Percentiles rank a stretch among this genome's conserved stretches.
phyloP scores from a whole-genome alignment of 148 eudicot species.

The Silene conica region DNA sequence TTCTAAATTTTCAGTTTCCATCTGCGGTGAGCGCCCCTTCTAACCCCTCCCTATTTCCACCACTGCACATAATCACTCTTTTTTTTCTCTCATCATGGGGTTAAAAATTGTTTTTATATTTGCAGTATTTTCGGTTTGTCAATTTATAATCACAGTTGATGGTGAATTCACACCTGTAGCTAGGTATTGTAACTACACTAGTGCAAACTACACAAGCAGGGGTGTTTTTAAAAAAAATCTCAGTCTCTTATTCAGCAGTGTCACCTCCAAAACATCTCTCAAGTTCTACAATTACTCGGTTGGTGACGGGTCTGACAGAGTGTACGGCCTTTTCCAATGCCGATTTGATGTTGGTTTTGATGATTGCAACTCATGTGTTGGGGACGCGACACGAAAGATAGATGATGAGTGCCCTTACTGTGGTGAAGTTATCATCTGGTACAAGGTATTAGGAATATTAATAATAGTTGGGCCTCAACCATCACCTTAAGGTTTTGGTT shows the following conservation, averaged over 20 bases:
- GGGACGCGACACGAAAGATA: background rate
- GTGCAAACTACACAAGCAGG: background rate
- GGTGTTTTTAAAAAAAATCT: constrained; percentile 13
- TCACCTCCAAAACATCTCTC: constrained; percentile 9
- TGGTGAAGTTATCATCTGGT: constrained; percentile 13
- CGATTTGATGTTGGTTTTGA: constrained; percentile 5
- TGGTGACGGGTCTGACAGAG: constrained; percentile 8
- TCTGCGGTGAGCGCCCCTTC: no score
- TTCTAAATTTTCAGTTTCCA: no score
- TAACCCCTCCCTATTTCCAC: no score
- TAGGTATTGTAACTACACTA: background rate
- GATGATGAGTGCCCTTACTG: background rate
- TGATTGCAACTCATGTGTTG: constrained; percentile 14
- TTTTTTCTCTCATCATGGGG: background rate
- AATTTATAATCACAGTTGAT: background rate
- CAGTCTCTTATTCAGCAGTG: constrained; percentile 4
- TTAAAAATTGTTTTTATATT: no score
- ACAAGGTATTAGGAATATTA: no score
- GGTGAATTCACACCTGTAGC: background rate
- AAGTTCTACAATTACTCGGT: constrained; percentile 2
- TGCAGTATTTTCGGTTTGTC: background rate
- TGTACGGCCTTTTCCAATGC: constrained; percentile 18
- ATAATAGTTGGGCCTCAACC: no score
- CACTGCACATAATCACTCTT: background rate
- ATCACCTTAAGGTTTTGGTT: no score